Evolutionary conservation across 202 grass and related monocot species (phyloP), one percentile per base, ranked within the genome.

Genomic region (Bolboschoenoplectus hybrid): DNA sequence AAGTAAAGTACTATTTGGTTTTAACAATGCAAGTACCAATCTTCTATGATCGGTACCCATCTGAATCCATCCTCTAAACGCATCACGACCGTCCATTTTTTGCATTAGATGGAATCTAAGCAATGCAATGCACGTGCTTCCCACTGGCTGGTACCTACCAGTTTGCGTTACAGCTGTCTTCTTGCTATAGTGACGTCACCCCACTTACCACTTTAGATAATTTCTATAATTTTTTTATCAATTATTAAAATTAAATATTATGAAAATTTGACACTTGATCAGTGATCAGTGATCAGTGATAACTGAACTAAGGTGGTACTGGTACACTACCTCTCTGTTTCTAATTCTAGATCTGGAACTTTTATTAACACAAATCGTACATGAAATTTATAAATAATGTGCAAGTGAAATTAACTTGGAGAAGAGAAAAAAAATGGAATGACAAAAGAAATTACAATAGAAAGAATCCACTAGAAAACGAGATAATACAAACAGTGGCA

Each of bases 381-480:
- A 1, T 11, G 13, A 41, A 6, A n/a, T 57, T 38, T 73, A 58
- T 16, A 10, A 63, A 58, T 16, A 10, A 63, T 81, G 56, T 45
- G 36, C 26, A 82, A 47, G 10, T 70, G 34, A 43, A 53, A n/a
- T 56, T 10, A 0, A 72, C 49, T 34, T 26, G 50, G 19, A 65
- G 7, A 66, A 62, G 13, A n/a, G 0, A 80, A 13, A 32, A 17
- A 49, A 76, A 13, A 36, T 38, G 49, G 9, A 19, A 76, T 2
- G 41, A 46, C 11, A 49, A 65, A 39, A 0, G n/a, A 35, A 82
- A 34, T 83, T 63, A 83, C 60, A 83, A 49, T 67, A 82, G 39
- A 82, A 84, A 84, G 82, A 84, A 84, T 84, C 39, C 82, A 84
- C 82, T 72, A 84, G 78, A 82, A 69, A 57, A 84, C 16, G 67